Base-by-base conservation (phyloP, 495 filamentous ascomycete species). In the Aspergillus asperescens region DNA sequence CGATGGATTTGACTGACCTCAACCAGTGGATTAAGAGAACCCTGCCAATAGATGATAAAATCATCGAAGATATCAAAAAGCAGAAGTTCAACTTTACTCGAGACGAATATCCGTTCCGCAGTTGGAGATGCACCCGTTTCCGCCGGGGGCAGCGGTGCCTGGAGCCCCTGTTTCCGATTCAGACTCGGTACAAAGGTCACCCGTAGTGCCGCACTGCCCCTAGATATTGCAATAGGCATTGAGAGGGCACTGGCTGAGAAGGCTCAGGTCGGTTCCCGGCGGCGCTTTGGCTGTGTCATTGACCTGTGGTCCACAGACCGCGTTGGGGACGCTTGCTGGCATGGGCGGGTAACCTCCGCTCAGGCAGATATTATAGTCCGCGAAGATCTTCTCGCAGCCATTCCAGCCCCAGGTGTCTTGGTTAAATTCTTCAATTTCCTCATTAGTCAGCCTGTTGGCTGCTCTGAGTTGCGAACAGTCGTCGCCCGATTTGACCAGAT, bases 91-190 rank as follows among this genome's bases (percentile, higher is more conserved):
- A n/a, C n/a, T n/a, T n/a, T n/a, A n/a, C n/a, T n/a, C n/a, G n/a
- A n/a, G n/a, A n/a, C n/a, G n/a, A 24, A 48, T 37, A 5, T 48
- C 45, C 18, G 20, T 48, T 2, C 45, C 45, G 15, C 45, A 48
- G 20, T 48, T 27, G 16, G 45, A 48, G n/a, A 48, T 48, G 15
- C 45, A 48, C 5, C 45, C 29, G 23, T 48, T 48, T 4, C 22
- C 18, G 16, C 45, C 45, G 4, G 9, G 12, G 13, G 31, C 18
- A 3, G 22, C 22, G 19, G 45, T 29, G 3, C 45, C 45, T 0
- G 45, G 29, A 22, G 15, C 19, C 4, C 43, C 43, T 4, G 43
- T 18, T 12, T 22, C 4, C 12, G 13, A 18, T 15, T 46, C 12
- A 4, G 25, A 16, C 23, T 35, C 20, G 4, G 31, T 37, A 16